A percentile compares a stretch with the other conserved stretches of the same genome.
phyloP scores from a whole-genome alignment of 441 rosid genomes.

The Macaranga tanarius region DNA sequence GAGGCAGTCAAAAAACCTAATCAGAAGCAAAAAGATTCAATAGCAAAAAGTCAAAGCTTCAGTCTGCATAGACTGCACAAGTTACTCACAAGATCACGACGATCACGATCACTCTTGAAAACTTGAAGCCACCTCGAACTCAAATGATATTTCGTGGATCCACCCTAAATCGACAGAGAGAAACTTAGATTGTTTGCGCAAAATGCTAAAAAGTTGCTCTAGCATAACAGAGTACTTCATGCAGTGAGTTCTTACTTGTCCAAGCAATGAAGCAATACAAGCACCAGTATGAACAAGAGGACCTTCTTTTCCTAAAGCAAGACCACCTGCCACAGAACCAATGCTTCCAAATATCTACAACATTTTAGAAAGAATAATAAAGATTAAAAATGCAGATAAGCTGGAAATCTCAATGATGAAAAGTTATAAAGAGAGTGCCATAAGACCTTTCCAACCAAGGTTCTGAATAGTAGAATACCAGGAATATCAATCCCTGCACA shows the following conservation, averaged over 20 bases:
- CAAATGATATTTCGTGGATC: conserved; percentile 88
- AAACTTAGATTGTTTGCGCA: conserved; percentile 1
- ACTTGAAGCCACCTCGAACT: conserved; percentile 92
- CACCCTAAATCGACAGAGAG: conserved; percentile 60
- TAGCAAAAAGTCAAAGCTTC: background rate
- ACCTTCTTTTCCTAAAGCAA: conserved; percentile 98
- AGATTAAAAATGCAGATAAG: conserved; percentile 12
- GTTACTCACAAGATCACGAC: conserved; percentile 90
- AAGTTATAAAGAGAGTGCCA: conserved; percentile 18
- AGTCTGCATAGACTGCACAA: background rate
- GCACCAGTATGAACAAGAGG: conserved; percentile 99
- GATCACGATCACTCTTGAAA: conserved; percentile 90
- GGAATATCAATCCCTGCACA: conserved; percentile 80
- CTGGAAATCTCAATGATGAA: conserved; percentile 1
- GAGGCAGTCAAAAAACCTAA: background rate
- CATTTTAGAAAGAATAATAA: conserved; percentile 28
- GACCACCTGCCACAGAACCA: conserved; percentile 98
- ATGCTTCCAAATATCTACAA: conserved; percentile 94
- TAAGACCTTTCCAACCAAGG: conserved; percentile 90
- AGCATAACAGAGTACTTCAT: conserved; percentile 8
- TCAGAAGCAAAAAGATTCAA: background rate
- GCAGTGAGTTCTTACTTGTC: conserved; percentile 59
- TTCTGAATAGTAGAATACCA: conserved; percentile 92
- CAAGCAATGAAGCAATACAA: conserved; percentile 95
- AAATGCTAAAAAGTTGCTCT: background rate